phyloP scores from a whole-genome alignment of 2,329 filamentous ascomycete genomes.

The Waltergamsia citrina region DNA sequence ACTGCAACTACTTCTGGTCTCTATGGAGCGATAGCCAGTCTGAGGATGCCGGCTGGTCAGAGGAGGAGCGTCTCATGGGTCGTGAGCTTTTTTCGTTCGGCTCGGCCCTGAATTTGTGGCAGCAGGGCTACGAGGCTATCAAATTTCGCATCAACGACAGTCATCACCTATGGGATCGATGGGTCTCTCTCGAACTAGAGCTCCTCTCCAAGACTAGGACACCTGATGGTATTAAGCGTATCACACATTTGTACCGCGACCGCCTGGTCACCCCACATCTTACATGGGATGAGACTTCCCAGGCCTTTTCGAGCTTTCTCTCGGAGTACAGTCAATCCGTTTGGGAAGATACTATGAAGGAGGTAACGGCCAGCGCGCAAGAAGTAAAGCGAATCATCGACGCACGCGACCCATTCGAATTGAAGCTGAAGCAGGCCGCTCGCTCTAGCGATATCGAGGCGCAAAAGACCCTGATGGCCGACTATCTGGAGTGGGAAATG shows the following conservation, averaged over 20 bases:
- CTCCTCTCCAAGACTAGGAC: slow-evolving; percentile 49
- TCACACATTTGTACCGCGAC: slow-evolving; percentile 61
- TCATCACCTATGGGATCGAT: slow-evolving; percentile 70
- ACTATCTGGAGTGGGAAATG: slow-evolving; percentile 84
- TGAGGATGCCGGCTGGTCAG: slow-evolving; percentile 45
- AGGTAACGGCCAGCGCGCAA: slow-evolving; percentile 53
- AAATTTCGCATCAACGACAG: slow-evolving; percentile 70
- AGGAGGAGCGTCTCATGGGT: slow-evolving; percentile 60
- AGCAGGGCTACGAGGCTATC: slow-evolving; percentile 61
- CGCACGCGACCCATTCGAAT: slow-evolving; percentile 58
- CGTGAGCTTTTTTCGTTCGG: slow-evolving; percentile 64
- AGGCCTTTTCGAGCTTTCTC: slow-evolving; percentile 65
- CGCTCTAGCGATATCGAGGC: slow-evolving; percentile 45
- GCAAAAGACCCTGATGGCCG: slow-evolving; percentile 40
- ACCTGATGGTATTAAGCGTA: slow-evolving; percentile 48
- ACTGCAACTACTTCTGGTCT: slow-evolving; percentile 69
- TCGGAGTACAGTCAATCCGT: slow-evolving; percentile 59
- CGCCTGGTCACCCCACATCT: slow-evolving; percentile 65
- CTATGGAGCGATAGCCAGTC: slow-evolving; percentile 57
- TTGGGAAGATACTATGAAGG: slow-evolving; percentile 68
- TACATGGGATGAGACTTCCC: slow-evolving; percentile 66
- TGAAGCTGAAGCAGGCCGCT: slow-evolving; percentile 50
- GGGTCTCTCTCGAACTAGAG: slow-evolving; percentile 62
- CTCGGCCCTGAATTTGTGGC: slow-evolving; percentile 58
- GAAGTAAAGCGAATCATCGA: slow-evolving; percentile 53